A percentile compares a stretch with the other conserved stretches of the same genome.
phyloP scores from a whole-genome alignment of 768 basidiomycete genomes.

The Exidia glandulosa region DNA sequence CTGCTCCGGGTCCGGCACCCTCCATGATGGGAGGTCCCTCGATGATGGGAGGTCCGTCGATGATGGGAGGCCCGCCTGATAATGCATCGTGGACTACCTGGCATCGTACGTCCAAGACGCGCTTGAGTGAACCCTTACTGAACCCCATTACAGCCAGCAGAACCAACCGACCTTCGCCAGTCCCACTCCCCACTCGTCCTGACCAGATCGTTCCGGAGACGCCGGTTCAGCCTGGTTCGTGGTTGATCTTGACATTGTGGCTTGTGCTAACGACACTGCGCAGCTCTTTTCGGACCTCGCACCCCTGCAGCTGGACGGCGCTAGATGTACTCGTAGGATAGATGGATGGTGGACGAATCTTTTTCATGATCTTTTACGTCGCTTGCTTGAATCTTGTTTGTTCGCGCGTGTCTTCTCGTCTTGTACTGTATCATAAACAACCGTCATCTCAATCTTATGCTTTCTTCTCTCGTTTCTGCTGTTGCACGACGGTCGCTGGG shows the following conservation, averaged over 20 bases:
- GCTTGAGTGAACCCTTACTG: neutral
- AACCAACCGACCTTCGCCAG: neutral
- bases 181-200: neutral
- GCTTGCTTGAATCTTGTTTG: neutral
- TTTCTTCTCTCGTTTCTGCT: neutral
- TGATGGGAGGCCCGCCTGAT: conserved; percentile 7
- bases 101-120: conserved; percentile 51
- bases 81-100: conserved; percentile 79
- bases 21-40: conserved; percentile 29
- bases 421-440: neutral
- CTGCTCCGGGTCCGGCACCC: conserved; percentile 26
- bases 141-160: neutral
- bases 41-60: too few species aligned
- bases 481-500: too few species aligned
- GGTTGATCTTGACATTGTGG: neutral
- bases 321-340: neutral
- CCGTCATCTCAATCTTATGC: neutral
- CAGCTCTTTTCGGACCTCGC: neutral
- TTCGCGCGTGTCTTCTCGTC: too few species aligned
- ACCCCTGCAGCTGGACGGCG: neutral
- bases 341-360: neutral
- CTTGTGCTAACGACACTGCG: neutral
- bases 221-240: neutral
- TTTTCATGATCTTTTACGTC: neutral
- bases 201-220: neutral